Base-by-base conservation (phyloP, 768 basidiomycete genomes). In the Suillus sp. region DNA sequence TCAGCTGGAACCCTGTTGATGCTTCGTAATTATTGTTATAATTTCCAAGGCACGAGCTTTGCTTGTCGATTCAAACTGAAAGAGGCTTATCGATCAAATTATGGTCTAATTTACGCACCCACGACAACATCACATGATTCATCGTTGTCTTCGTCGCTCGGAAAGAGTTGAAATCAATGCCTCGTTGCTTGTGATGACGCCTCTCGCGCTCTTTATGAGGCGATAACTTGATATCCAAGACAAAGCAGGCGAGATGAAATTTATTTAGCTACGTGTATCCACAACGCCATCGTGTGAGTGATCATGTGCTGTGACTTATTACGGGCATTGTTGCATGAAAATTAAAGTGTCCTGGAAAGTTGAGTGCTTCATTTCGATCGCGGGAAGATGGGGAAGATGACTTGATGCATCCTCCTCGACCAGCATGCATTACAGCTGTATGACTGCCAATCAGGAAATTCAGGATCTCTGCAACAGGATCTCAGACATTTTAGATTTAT, bases 1-100 rank as follows among this genome's bases (percentile, higher is more conserved):
- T 91, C 50, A 88, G 84, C 65, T 96, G 94, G 95, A 93, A 96
- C 70, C 93, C 93, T 7, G 84, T 94, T 35, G 81, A 91, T 67
- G 72, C 69, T 7, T 66, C 75, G 34, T 75, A 71, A 75, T 53
- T 32, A n/a, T 53, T 20, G 4, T 20, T 32, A 11, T 27, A 27
- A 25, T 38, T 56, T 5, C n/a, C 20, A 53, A 51, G 10, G 51
- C 32, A 10, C 5, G 18, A 57, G 25, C 37, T 38, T 56, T 32
- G 18, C 4, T 16, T 22, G 9, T 56, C 27, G 10, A 27, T 40
- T 40, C 37, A 11, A 18, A 38, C 37, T 40, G 25, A 38, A 40
- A 57, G 56, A 40, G 38, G 56, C 38, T 57, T 57, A 57, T 57
- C 38, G 38, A 55, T 55, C 10, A 55, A 55, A 35, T n/a, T 13